phyloP scores from a whole-genome alignment of 805 yeast species.

The Saturnispora mendoncae region DNA sequence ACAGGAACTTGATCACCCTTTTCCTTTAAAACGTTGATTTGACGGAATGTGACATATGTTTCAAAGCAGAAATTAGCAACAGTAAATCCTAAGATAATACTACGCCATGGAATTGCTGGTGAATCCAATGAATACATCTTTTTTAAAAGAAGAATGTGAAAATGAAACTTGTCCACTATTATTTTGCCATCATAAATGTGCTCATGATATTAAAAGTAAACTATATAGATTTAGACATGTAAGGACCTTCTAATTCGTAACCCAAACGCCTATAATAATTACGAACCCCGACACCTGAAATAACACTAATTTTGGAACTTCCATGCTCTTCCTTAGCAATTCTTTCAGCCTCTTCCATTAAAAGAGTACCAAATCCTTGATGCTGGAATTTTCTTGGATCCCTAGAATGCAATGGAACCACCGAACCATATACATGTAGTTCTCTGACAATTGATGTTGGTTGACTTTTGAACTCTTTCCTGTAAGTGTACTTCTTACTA shows the following conservation, averaged over 20 bases:
- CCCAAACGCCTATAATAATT: slow-evolving; percentile 92
- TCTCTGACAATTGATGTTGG: slow-evolving; percentile 94
- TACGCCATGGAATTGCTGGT: slow-evolving; percentile 74
- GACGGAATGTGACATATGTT: slow-evolving; percentile 65
- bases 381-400: slow-evolving; percentile 98
- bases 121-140: slow-evolving; percentile 35
- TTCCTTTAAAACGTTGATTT: slow-evolving; percentile 51
- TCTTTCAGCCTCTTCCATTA: slow-evolving; percentile 98
- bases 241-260: slow-evolving; percentile 89
- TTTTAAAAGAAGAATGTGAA: background rate
- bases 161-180: background rate
- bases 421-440: slow-evolving; percentile 94
- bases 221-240: slow-evolving; percentile 64
- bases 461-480: slow-evolving; percentile 78
- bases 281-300: slow-evolving; percentile 95
- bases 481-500: slow-evolving; percentile 76
- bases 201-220: background rate
- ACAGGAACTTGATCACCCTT: slow-evolving; percentile 47
- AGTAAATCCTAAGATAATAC: slow-evolving; percentile 63
- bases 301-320: slow-evolving; percentile 81
- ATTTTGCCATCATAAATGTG: background rate
- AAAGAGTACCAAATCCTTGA: slow-evolving; percentile 94
- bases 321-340: slow-evolving; percentile 95
- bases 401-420: slow-evolving; percentile 90
- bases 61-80: slow-evolving; percentile 70